phyloP scores from a whole-genome alignment of 2,329 filamentous ascomycete genomes.

The Xylariaceae sp. region DNA sequence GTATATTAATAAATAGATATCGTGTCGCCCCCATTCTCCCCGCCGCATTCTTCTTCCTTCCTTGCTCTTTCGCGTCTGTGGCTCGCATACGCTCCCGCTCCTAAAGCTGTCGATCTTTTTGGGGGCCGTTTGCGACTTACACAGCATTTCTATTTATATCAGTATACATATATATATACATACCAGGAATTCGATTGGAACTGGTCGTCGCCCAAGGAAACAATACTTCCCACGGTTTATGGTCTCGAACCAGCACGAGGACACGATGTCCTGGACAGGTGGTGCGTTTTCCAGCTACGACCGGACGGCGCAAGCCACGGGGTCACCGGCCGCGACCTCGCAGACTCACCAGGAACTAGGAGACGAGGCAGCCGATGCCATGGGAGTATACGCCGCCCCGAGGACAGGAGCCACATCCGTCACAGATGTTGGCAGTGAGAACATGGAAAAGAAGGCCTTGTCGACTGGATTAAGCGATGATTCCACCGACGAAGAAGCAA shows the following conservation, averaged over 20 bases:
- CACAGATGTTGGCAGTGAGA: slow-evolving; percentile 8
- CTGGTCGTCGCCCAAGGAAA: neutral
- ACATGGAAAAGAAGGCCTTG: slow-evolving; percentile 25
- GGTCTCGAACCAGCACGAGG: slow-evolving; percentile 5
- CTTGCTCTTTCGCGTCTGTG: no score
- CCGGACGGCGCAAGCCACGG: slow-evolving; percentile 40
- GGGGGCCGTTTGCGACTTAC: no score
- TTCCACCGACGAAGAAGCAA: slow-evolving; percentile 19
- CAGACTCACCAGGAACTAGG: slow-evolving; percentile 20
- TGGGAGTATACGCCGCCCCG: neutral
- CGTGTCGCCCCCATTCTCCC: no score
- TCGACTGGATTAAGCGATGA: slow-evolving; percentile 12
- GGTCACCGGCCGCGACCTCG: slow-evolving; percentile 33
- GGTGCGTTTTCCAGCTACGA: slow-evolving; percentile 45
- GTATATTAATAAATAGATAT: no score
- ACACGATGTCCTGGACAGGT: slow-evolving; percentile 40
- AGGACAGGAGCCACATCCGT: slow-evolving; percentile 9
- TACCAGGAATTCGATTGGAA: no score
- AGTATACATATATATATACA: no score
- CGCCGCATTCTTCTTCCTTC: no score
- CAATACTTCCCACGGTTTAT: neutral
- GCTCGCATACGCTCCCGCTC: no score
- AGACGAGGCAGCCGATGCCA: slow-evolving; percentile 1
- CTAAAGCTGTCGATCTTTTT: no score
- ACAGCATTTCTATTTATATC: no score